Percentiles rank a stretch among this genome's conserved stretches.
Conservation (phyloP, 257 asterid species). For the Solanum peruvianum region DNA sequence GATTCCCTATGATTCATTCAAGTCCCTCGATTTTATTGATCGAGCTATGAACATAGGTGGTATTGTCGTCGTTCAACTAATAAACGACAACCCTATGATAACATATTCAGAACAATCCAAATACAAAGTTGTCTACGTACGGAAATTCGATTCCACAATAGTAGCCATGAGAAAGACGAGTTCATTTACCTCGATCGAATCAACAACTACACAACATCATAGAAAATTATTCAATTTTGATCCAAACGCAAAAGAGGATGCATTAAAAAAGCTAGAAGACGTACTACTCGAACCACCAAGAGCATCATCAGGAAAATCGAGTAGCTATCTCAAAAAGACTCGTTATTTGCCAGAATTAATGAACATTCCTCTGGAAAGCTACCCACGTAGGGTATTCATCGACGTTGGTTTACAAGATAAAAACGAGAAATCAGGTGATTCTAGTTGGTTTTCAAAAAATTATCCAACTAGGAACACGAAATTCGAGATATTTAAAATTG, state of each 20-base stretch:
- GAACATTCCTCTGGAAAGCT: constrained; percentile 21
- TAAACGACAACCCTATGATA: neutral
- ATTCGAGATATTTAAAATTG: constrained; percentile 29
- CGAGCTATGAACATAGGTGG: constrained; percentile 19
- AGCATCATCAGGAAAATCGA: constrained; percentile 28
- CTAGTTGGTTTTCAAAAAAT: constrained; percentile 32
- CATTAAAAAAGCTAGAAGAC: constrained; percentile 19
- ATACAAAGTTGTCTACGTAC: constrained; percentile 10
- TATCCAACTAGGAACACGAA: constrained; percentile 29
- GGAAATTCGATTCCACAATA: constrained; percentile 12
- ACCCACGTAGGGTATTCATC: constrained; percentile 33
- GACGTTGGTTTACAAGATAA: neutral
- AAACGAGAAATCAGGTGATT: constrained; percentile 5
- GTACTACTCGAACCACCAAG: constrained; percentile 31
- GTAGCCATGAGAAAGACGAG: constrained; percentile 10
- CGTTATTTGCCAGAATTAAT: constrained; percentile 31
- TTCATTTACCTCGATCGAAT: neutral
- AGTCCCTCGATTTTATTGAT: neutral
- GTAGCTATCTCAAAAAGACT: constrained; percentile 7
- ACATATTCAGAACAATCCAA: constrained; percentile 1
- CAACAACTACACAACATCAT: neutral
- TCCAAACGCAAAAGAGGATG: constrained; percentile 6
- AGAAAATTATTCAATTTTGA: neutral
- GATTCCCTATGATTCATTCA: neutral
- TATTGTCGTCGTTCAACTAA: neutral